Evolutionary conservation across 2,329 filamentous ascomycete genomes (phyloP), one percentile per base, ranked within the genome.

Genomic region (Xylariales sp.): DNA sequence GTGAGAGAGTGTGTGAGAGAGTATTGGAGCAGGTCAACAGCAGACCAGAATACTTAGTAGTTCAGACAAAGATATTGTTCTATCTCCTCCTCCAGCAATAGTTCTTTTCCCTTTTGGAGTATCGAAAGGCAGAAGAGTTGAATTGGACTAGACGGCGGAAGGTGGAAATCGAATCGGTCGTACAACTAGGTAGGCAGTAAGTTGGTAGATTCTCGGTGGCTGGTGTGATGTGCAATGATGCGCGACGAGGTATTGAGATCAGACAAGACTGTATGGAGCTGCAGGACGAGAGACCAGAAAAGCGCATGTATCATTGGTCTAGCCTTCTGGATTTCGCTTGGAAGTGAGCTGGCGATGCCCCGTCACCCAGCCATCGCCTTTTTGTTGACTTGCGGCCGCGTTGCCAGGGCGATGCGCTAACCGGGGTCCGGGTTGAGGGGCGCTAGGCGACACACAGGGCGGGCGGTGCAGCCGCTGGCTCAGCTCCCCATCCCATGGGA

Each of bases 361-460:
- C 29, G 37, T 39, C 29, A 25, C 37, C 37, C 37, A 39, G 37
- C 37, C 37, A 39, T 39, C 37, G 29, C 13, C 24, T 33, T 39
- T 33, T 33, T 39, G 37, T 39, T 39, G 29, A 33, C 21, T 33
- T 38, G 27, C 21, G 35, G 17, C 25, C 19, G n/a, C 13, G 35
- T 38, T 38, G 35, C 20, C 20, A 30, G 27, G 28, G 35, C 14
- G 35, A 38, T 27, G 23, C 23, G 23, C 23, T 25, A 25, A 25
- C 8, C 23, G 23, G n/a, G n/a, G n/a, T 10, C n/a, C 29, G 29
- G 29, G 29, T 8, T 15, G 12, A 15, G 8, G 29, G 29, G 11
- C 16, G 29, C 29, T 27, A 30, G 29, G 29, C 11, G 29, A 27
- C 29, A 30, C 10, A 8, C 16, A 30, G 7, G 11, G 29, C 14